Base-by-base conservation (phyloP, 2,329 filamentous ascomycete genomes). In the Diaporthe citrichinensis region DNA sequence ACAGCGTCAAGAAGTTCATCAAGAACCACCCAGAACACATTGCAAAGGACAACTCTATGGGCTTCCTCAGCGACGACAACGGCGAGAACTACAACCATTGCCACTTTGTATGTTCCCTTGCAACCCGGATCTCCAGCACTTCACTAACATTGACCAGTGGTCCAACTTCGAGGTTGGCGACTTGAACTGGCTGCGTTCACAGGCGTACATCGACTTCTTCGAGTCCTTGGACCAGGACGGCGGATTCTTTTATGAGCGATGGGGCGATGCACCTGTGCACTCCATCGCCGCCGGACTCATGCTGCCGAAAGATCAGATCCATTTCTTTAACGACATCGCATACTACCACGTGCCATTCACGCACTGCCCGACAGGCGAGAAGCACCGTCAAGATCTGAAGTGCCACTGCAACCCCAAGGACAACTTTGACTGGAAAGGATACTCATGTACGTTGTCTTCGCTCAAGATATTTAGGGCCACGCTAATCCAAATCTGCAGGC, bases 381-480 rank as follows among this genome's bases (percentile, higher is more conserved):
- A 98, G 86, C 92, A 90, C 72, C 92, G 96, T 78, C 85, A 96
- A 73, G 93, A 98, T 79, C 91, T 96, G 79, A 96, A 94, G 83
- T 99, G 97, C 85, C 94, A 96, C 85, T 99, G 97, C 87, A 95
- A 99, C 82, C 96, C 97, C 10, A 93, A 93, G 81, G 94, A 98
- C 76, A 99, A 99, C 88, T 99, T 99, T 88, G 97, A 99, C 86
- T 99, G 97, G 97, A 98, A 98, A 86, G 94, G 94, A 71, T 98
- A 98, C 84, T 98, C 95, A 84, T 98, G 96, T 97, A 91, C 88
- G 94, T 88, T 77, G 31, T 28, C 25, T 28, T 10, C 77, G 68
- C 69, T 74, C 78, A 76, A 76, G 58, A 20, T 71, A 73, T 62
- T 36, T 8, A 3, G n/a, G 31, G 6, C 28, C 3, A 2, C 36